Conservation (phyloP, 441 rosid genomes). For the Aquilaria agallochum region DNA sequence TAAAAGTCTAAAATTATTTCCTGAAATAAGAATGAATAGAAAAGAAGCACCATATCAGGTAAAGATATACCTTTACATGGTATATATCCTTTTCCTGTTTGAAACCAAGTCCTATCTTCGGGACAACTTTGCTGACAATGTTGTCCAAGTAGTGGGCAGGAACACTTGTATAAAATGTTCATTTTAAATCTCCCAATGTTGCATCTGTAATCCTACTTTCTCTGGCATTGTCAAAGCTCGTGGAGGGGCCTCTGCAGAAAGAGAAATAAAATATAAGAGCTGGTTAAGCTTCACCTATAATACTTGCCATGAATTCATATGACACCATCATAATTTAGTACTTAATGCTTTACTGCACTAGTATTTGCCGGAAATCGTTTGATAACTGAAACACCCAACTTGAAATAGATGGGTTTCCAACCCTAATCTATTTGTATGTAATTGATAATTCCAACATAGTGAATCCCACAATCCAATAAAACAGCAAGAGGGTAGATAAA, state of each 20-base stretch:
- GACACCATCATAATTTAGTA: too few species aligned
- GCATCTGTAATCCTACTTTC: conserved; percentile 19
- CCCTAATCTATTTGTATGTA: too few species aligned
- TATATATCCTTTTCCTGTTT: conserved; percentile 48
- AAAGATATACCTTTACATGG: conserved; percentile 42
- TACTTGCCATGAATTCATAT: too few species aligned
- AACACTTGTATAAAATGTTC: conserved; percentile 43
- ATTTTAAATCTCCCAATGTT: conserved; percentile 26
- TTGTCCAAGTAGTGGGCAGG: conserved; percentile 39
- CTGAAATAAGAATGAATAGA: too few species aligned
- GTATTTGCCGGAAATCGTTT: too few species aligned
- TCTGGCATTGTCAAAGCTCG: conserved; percentile 17
- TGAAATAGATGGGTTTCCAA: too few species aligned
- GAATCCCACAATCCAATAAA: too few species aligned
- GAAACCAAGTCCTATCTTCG: conserved; percentile 37
- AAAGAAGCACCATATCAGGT: neutral
- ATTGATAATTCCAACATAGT: too few species aligned
- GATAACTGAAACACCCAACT: too few species aligned
- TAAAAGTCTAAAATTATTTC: too few species aligned
- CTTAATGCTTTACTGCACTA: too few species aligned
- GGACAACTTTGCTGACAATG: conserved; percentile 27
- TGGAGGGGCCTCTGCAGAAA: conserved; percentile 27
- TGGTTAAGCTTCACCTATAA: neutral
- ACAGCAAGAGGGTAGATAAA: too few species aligned
- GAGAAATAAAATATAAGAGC: conserved; percentile 1